These are phyloP conservation scores for Anisodus acutangulus DNA, from an alignment of 257 asterid species.

Conservation along the genomic window DNA sequence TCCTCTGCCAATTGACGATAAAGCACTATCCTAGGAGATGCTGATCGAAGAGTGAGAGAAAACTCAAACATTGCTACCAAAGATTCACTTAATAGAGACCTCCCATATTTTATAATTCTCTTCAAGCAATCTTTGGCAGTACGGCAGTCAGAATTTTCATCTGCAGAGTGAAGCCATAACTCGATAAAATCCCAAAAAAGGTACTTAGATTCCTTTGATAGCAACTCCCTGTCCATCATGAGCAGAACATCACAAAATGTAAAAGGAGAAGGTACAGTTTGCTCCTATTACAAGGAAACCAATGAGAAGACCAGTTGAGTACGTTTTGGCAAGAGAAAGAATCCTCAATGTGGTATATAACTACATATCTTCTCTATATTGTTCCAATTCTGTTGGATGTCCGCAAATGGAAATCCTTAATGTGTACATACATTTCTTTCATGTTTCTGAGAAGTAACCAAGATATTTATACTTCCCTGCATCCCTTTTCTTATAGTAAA, in stretches of 20 bases:
- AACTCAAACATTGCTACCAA: conserved; percentile 87
- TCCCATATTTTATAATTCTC: conserved; percentile 67
- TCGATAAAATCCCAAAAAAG: conserved; percentile 89
- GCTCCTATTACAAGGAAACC: conserved; percentile 19
- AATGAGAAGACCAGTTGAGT: neutral
- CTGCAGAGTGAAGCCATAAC: conserved; percentile 64
- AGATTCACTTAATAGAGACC: conserved; percentile 73
- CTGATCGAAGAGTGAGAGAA: conserved; percentile 95
- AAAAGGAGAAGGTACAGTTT: neutral
- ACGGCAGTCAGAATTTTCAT: conserved; percentile 54
- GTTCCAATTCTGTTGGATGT: conserved; percentile 7
- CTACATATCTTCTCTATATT: neutral
- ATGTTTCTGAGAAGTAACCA: conserved; percentile 2
- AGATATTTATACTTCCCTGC: neutral
- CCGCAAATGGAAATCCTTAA: neutral
- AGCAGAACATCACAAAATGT: conserved; percentile 22
- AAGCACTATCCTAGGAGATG: conserved; percentile 90
- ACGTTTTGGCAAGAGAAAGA: conserved; percentile 14
- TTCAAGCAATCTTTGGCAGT: conserved; percentile 85
- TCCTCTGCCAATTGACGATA: conserved; percentile 94
- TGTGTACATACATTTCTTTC: conserved; percentile 16
- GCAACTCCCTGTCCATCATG: conserved; percentile 72
- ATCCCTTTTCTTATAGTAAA: neutral
- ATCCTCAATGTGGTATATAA: conserved; percentile 11
- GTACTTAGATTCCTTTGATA: conserved; percentile 90